phyloP scores from a whole-genome alignment of 345 rosid genomes.

The Chamaenerion angustifolium region DNA sequence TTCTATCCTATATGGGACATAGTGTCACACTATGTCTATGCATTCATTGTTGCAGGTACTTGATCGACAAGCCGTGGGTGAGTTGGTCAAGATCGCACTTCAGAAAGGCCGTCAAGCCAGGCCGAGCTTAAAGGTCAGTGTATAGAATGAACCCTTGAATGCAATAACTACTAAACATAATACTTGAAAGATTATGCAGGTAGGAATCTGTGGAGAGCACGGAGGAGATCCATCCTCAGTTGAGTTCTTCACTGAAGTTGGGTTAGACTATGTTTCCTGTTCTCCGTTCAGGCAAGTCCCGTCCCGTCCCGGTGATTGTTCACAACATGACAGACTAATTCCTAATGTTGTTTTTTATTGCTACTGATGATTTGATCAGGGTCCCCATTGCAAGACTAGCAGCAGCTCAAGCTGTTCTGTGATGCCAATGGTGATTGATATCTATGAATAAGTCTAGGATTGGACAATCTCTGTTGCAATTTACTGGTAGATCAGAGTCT shows the following conservation, averaged over 20 bases:
- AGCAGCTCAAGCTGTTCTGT: constrained; percentile 3
- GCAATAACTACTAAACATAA: too few relatives aligned
- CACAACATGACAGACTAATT: too few relatives aligned
- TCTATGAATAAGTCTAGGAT: too few relatives aligned
- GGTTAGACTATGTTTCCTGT: constrained; percentile 90
- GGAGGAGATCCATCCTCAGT: constrained; percentile 97
- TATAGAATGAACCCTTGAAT: not conserved
- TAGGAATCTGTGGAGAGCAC: constrained; percentile 93
- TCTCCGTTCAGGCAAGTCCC: constrained; percentile 78
- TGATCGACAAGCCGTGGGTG: constrained; percentile 86
- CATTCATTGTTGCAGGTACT: constrained; percentile 58
- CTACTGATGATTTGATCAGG: too few relatives aligned
- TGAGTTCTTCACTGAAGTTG: constrained; percentile 71
- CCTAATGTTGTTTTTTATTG: too few relatives aligned
- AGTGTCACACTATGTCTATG: too few relatives aligned
- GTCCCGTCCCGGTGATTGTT: too few relatives aligned
- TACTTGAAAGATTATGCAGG: constrained; percentile 21
- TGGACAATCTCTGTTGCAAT: too few relatives aligned
- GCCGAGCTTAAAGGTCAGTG: constrained; percentile 66
- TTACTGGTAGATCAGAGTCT: too few relatives aligned
- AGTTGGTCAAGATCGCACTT: constrained; percentile 70
- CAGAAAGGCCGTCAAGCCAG: constrained; percentile 72
- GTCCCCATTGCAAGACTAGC: constrained; percentile 8
- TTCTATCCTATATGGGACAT: too few relatives aligned
- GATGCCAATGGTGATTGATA: not conserved